Base-by-base conservation (phyloP, 1,139 yeast species). In the Suhomyces panamericanus region DNA sequence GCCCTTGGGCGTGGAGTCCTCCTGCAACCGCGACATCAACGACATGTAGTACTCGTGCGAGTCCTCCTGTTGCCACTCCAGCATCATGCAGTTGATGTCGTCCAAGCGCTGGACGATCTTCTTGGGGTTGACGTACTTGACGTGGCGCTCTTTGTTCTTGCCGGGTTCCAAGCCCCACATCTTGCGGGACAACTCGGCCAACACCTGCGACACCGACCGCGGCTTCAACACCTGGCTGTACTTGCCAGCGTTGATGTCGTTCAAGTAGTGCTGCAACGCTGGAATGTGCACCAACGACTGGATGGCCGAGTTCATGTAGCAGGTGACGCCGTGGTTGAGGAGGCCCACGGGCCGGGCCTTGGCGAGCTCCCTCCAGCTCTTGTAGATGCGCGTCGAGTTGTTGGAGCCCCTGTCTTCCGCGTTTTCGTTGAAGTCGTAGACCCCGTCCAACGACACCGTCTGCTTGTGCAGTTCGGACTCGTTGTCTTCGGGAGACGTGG, bases 11-110 rank as follows among this genome's bases (percentile, higher is more conserved):
- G 95, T 90, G 7, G 89, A 78, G 61, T 91, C 97, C 62, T 91
- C 97, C 65, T 91, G 98, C 47, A 91, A 69, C 45, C 96, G 70
- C 9, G 95, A 83, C 75, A 91, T 77, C 49, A 91, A 70, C 14
- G 96, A 87, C 96, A 91, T 90, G 62, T 84, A 88, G 66, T 91
- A 93, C 65, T 93, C 99, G 64, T 93, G 99, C 1, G 96, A 87
- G 64, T 93, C 99, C 66, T 93, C 98, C 64, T 93, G 99, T 64
- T 89, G 91, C 96, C 96, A 90, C 62, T 85, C 93, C 33, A 91
- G 83, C 96, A 91, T 89, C 95, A 88, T 86, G 61, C 96, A 89
- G 64, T 91, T 91, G 57, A 91, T 89, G 56, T 89, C 96, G 42
- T 80, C 87, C 46, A 91, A 70, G 50, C 93, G 74, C 43, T 76